Evolutionary conservation across 305 asterid species (phyloP), one percentile per base, ranked within the genome.

Genomic region (Monarda citriodora): DNA sequence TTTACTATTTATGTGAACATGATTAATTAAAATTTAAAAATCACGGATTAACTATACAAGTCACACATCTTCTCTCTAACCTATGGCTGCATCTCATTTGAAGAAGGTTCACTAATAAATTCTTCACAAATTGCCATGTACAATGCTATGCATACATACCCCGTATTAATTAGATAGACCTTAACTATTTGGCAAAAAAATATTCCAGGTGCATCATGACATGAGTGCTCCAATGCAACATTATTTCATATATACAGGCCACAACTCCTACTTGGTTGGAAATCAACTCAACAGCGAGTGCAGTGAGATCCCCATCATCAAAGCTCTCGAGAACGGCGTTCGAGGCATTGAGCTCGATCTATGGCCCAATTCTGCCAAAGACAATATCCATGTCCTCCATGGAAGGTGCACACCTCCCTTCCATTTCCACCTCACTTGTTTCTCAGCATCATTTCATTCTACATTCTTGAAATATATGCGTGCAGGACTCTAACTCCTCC

Each of bases 201-300:
- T n/a, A 68, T 9, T 73, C 34, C 94, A 91, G 96, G 87, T 84
- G 57, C 98, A 91, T 55, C 95, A 91, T 69, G 96, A 86, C 55
- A 91, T 88, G 96, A 80, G 38, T 50, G 88, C 85, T 61, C 96
- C 96, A 51, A 64, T 88, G 80, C 87, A 89, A 48, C 87, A 91
- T 68, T 91, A 91, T 74, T 91, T 72, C 77, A 84, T 91, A 66
- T 91, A 74, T 65, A 91, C 98, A 40, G 96, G 96, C 34, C 98
- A 91, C 74, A 91, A 91, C 84, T 88, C 98, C 47, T 91, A 91
- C 79, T 78, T 91, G 48, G 88, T 91, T 36, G 98, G 98, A 58
- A 91, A 91, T 61, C 98, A 91, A 61, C 63, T 91, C 29, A 88
- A 89, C 71, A 88, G 98, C 37, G 95, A 88, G 64, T 82, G 95